Base-by-base conservation (phyloP, 1,284 basidiomycete genomes). In the Marasmius tenuissimus region DNA sequence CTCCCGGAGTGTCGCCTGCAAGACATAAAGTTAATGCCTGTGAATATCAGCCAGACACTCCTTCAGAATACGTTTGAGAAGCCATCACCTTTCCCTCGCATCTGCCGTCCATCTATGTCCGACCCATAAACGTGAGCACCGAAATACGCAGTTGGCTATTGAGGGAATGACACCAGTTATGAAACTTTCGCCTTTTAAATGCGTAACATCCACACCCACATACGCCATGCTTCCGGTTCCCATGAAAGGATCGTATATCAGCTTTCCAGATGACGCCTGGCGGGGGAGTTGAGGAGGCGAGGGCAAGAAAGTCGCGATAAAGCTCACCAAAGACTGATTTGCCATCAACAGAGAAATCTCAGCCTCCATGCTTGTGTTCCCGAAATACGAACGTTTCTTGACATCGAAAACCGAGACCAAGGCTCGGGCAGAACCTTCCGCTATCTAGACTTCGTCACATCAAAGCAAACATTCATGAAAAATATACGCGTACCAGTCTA, bases 351-450 rank as follows among this genome's bases (percentile, higher is more conserved):
- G 78, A 1, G 94, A 96, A 65, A 98, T 91, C 71, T 98, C 95
- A 0, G 96, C 88, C 69, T 98, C 96, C 97, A 99, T 99, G 68
- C 92, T 94, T 0, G 97, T 99, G 69, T 97, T 99, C 9, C 97
- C 97, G 72, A 89, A 98, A 72, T 94, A 97, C 14, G 80, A 79
- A 7, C 97, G 85, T 70, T 94, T 94, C 75, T 98, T 98, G 60
- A 99, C 90, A 67, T 96, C 88, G 65, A 94, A 94, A 57, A 78
- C 85, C 39, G 76, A 74, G 52, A 94, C 81, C 35, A 96, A 78
- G 1, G 81, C 71, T 11, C 94, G 85, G 0, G 93, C 93, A 22
- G 84, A 81, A 0, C 92, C 91, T 68, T 89, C 82, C 54, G 82
- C 86, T 52, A 95, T 73, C 93, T 95, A 47, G n/a, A 37, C 16